Evolutionary conservation across 2,329 filamentous ascomycete species (phyloP), one percentile per base, ranked within the genome.

Genomic region (Beauveria scarabaeidicola): DNA sequence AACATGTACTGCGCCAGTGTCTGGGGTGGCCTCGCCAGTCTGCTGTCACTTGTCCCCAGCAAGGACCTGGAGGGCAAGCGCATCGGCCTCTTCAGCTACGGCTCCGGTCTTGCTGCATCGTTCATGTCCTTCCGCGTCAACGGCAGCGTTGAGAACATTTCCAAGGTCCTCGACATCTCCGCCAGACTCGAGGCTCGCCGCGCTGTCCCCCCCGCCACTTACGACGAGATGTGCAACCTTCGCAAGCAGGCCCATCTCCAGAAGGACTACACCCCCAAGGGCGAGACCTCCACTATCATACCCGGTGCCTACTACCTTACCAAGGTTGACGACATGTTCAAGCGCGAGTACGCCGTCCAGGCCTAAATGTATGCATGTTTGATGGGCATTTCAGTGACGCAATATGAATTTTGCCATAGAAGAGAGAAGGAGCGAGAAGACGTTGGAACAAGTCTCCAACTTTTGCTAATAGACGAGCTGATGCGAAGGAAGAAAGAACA

Each of bases 321-420:
- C 70, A 85, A 87, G 72, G 82, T 94, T 52, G 89, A 94, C 69
- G 88, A 90, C 67, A 91, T 91, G 88, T 94, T 90, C 86, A 86
- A 88, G 78, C 84, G 90, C 69, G 82, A 83, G 71, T 94, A 94
- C 75, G 76, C 80, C 60, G 72, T 92, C 77, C 89, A 92, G 82
- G 86, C 81, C 73, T 92, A 83, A 71, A 66, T 6, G 53, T 44
- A 9, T 36, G 19, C 23, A 52, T 47, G 40, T 21, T 59, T 40
- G 25, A 36, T 44, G 41, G 38, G 55, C 4, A n/a, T 43, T 51
- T 19, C 11, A 41, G 56, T 53, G 48, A 59, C 5, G 61, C 61
- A 54, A 60, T 46, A 44, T 29, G 53, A 43, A 27, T 32, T 40
- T 52, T 25, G 25, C 47, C 19, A 58, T 15, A 15, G 23, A 43